phyloP scores from a whole-genome alignment of 352 stramenopile species.

The Nothophytophthora sp. region DNA sequence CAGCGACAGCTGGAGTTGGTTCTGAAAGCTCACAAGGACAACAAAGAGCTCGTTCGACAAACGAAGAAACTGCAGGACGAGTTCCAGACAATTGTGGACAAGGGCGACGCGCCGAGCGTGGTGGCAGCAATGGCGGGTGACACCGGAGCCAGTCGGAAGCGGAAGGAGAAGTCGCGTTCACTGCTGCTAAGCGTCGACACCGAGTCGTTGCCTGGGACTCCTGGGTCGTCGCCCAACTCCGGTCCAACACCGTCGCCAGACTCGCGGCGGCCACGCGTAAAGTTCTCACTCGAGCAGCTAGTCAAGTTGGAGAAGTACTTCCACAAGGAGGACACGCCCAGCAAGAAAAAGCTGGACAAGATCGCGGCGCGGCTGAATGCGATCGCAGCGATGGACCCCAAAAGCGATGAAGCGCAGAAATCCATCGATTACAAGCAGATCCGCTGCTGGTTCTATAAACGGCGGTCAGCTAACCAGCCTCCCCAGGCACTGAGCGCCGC shows the following conservation, averaged over 20 bases:
- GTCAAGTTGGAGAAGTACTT: constrained; percentile 84
- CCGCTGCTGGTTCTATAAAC: constrained; percentile 89
- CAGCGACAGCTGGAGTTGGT: constrained; percentile 77
- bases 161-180: constrained; percentile 50
- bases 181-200: constrained; percentile 58
- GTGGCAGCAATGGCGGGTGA: constrained; percentile 28
- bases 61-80: constrained; percentile 82
- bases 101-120: constrained; percentile 29
- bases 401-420: constrained; percentile 56
- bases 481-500: constrained; percentile 63
- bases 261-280: constrained; percentile 62
- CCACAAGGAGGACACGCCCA: constrained; percentile 81
- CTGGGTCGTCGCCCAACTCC: constrained; percentile 58
- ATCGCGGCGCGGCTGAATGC: constrained; percentile 71
- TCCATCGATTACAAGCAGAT: constrained; percentile 89
- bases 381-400: constrained; percentile 54
- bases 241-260: constrained; percentile 66
- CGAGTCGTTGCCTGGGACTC: constrained; percentile 55
- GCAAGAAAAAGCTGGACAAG: constrained; percentile 80
- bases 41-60: constrained; percentile 85
- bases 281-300: constrained; percentile 78
- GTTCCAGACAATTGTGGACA: constrained; percentile 76
- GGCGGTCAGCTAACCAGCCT: constrained; percentile 73
- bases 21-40: constrained; percentile 81
- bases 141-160: constrained; percentile 26